Evolutionary conservation across 495 filamentous ascomycete genomes (phyloP), one percentile per base, ranked within the genome.

Genomic region (Xylaria palmicola): DNA sequence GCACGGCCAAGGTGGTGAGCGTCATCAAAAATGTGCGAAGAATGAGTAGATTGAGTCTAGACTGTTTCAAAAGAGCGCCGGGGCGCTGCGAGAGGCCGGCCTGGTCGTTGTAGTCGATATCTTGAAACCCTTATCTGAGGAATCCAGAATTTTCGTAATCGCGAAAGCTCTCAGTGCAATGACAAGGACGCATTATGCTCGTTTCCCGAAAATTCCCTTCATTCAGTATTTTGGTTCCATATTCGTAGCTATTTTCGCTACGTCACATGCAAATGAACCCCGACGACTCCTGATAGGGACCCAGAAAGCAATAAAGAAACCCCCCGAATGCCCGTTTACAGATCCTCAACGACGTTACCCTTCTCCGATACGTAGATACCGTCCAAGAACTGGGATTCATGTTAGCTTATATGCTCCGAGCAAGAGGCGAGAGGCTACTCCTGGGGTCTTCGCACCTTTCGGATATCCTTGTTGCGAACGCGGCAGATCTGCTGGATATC

Each of bases 391-490:
- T 97, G 62, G 4, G 52, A 15, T n/a, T 48, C 37, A 41, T 2
- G 40, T 58, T 32, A 55, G 24, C 19, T 13, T 13, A 54, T 10
- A 1, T 17, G 4, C 32, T 22, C n/a, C 19, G 24, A 40, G 27
- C 37, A 39, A 15, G 36, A 19, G 10, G n/a, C 3, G 39, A 40
- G 34, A 2, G 15, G 17, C 29, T 6, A 34, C n/a, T 37, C 19
- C 27, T 12, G 8, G 17, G 24, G 32, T 15, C 4, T 26, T 5
- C 58, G 49, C 63, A 96, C 91, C 91, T 98, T 97, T 82, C 95
- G 92, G 84, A 98, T 98, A 96, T 98, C 94, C 91, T 98, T 98
- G 88, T 98, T 98, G 74, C 90, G 86, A 78, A 97, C 94, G 81
- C 89, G 84, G 90, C 94, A 98, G 80, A 93, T 92, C 81, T 98